A percentile compares a stretch with the other conserved stretches of the same genome.
These are phyloP conservation scores for Xanthoparmelia taractica DNA, from an alignment of 495 filamentous ascomycete genomes.

Conservation along the genomic window DNA sequence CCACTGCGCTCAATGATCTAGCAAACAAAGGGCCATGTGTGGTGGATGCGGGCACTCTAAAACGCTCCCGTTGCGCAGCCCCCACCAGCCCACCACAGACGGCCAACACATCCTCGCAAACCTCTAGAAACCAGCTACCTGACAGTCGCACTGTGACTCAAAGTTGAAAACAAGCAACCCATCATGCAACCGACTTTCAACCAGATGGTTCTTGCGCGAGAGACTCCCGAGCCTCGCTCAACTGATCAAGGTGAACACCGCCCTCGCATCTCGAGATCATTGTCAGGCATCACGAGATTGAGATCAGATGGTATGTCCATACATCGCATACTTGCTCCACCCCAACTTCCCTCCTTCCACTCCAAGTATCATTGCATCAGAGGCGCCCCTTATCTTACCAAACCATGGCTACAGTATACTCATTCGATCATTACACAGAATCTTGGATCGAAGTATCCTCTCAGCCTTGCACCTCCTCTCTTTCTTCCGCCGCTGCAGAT, in stretches of 20 bases:
- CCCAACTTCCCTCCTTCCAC: constrained; percentile 10
- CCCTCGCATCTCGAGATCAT: constrained; percentile 21
- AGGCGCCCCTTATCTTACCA: constrained; percentile 13
- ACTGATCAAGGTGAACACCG: constrained; percentile 11
- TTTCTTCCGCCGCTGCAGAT: constrained; percentile 71
- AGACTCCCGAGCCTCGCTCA: constrained; percentile 7
- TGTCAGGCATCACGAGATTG: constrained; percentile 24
- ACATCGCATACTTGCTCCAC: constrained; percentile 20
- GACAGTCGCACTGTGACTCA: neutral
- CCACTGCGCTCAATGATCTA: constrained; percentile 1
- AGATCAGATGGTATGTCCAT: constrained; percentile 27
- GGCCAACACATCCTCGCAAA: neutral
- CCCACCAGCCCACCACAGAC: constrained; percentile 3
- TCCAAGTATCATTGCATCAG: constrained; percentile 31
- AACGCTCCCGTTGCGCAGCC: neutral
- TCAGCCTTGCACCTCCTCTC: constrained; percentile 80
- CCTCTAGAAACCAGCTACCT: neutral
- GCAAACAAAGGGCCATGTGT: constrained; percentile 5
- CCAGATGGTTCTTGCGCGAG: constrained; percentile 4
- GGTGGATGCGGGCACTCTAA: neutral
- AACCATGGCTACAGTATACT: constrained; percentile 40
- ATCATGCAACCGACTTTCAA: constrained; percentile 19
- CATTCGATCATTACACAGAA: constrained; percentile 58
- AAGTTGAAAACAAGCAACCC: neutral
- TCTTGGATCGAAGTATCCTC: constrained; percentile 96